Percentiles rank a stretch among this genome's conserved stretches.
These are phyloP conservation scores for Penstemon barbatus DNA, from an alignment of 257 asterid species.

Conservation along the genomic window DNA sequence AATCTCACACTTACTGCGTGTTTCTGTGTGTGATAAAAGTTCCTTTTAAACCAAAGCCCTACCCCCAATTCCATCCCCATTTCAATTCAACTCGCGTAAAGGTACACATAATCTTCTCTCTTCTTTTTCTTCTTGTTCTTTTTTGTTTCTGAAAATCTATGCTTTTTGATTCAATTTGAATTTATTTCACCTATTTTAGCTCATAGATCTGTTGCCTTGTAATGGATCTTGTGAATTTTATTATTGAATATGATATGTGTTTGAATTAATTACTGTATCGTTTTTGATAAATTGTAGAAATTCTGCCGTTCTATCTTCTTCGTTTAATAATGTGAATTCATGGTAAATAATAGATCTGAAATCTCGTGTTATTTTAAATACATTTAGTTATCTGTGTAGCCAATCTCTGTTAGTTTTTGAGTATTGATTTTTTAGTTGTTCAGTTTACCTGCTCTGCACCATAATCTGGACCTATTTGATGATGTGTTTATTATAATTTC, in stretches of 20 bases:
- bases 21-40: conserved; percentile 11
- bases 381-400: background rate
- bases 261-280: background rate
- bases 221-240: conserved; percentile 10
- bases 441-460: background rate
- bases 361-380: background rate
- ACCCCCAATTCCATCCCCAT: background rate
- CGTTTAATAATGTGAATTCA: background rate
- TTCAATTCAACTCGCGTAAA: conserved; percentile 8
- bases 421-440: background rate
- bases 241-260: background rate
- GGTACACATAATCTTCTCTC: conserved; percentile 18
- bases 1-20: conserved; percentile 25
- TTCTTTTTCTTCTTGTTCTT: background rate
- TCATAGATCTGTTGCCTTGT: conserved; percentile 32
- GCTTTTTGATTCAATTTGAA: background rate
- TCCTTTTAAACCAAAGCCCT: background rate
- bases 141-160: background rate
- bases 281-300: conserved; percentile 4
- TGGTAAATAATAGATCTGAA: conserved; percentile 13
- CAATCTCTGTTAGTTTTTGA: background rate
- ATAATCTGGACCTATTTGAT: background rate
- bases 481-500: background rate
- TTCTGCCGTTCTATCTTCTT: background rate
- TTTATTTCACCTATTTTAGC: conserved; percentile 15